A percentile compares a stretch with the other conserved stretches of the same genome.
These are phyloP conservation scores for Sequoiadendron giganteum DNA, from an alignment of 75 land plant species.

Conservation along the genomic window DNA sequence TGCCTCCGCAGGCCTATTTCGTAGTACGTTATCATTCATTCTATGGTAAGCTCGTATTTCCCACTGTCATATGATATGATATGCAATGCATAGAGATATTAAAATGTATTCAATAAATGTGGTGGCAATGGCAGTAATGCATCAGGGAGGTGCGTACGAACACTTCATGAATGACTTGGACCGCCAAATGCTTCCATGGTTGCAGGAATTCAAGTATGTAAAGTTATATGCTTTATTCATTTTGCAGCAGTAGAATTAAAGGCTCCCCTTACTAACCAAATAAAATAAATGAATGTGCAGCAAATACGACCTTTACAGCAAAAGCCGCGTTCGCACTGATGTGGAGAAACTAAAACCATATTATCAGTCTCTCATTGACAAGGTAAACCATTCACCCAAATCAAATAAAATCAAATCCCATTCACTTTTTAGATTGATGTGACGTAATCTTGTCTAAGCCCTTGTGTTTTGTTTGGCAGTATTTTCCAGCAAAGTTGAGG, in stretches of 20 bases:
- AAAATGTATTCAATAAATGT: too few species aligned
- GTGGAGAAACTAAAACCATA: slow-evolving; percentile 32
- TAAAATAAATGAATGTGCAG: slow-evolving; percentile 7
- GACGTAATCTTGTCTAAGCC: slow-evolving; percentile 8
- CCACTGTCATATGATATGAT: too few species aligned
- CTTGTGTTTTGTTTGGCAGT: too few species aligned
- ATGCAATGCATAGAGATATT: too few species aligned
- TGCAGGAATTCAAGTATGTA: slow-evolving; percentile 31
- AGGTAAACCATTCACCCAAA: too few species aligned
- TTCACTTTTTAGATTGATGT: too few species aligned
- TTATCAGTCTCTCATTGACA: neutral
- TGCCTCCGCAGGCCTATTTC: slow-evolving; percentile 37
- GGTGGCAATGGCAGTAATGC: slow-evolving; percentile 17
- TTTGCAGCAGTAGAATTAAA: neutral
- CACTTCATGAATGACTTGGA: slow-evolving; percentile 36
- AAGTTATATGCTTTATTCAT: neutral
- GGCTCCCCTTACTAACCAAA: too few species aligned
- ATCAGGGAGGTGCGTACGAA: slow-evolving; percentile 26
- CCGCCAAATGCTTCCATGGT: slow-evolving; percentile 32
- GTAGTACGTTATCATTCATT: slow-evolving; percentile 36
- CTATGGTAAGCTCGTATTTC: slow-evolving; percentile 20
- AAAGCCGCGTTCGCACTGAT: slow-evolving; percentile 25
- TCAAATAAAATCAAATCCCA: too few species aligned
- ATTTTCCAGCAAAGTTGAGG: too few species aligned
- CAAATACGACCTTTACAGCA: slow-evolving; percentile 37